These are phyloP conservation scores for Handroanthus guayacan DNA, from an alignment of 257 asterid genomes.

Conservation along the genomic window DNA sequence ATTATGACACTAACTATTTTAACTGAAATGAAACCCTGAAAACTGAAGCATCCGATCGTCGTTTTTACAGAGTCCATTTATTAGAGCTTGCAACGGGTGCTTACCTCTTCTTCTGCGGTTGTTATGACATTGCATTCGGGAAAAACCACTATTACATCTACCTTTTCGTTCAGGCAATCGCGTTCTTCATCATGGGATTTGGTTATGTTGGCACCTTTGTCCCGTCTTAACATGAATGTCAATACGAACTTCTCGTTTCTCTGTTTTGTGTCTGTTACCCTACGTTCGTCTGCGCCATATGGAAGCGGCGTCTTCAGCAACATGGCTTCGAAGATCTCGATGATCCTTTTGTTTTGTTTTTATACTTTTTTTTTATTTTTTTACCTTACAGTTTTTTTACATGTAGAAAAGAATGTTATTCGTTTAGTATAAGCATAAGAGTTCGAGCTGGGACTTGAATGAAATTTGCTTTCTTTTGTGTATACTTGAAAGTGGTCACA, in stretches of 20 bases:
- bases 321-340: conserved; percentile 35
- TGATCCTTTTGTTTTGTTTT: background rate
- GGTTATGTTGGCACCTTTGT: conserved; percentile 80
- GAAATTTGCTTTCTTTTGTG: conserved; percentile 44
- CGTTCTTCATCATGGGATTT: conserved; percentile 80
- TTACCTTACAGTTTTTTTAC: conserved; percentile 4
- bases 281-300: conserved; percentile 9
- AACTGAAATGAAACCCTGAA: too few species aligned
- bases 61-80: conserved; percentile 61
- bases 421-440: conserved; percentile 59
- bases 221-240: conserved; percentile 48
- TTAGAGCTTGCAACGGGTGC: conserved; percentile 66
- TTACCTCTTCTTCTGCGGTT: conserved; percentile 81
- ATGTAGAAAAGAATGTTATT: conserved; percentile 56
- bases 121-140: conserved; percentile 76
- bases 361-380: conserved; percentile 37
- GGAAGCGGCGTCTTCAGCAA: conserved; percentile 26
- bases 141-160: conserved; percentile 62
- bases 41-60: background rate
- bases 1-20: too few species aligned
- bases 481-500: conserved; percentile 34
- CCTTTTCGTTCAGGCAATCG: conserved; percentile 70
- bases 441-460: conserved; percentile 54
- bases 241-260: conserved; percentile 5
- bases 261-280: conserved; percentile 20